Evolutionary conservation across 2,329 filamentous ascomycete genomes (phyloP).

Genomic region (Harringtonia aguacate): DNA sequence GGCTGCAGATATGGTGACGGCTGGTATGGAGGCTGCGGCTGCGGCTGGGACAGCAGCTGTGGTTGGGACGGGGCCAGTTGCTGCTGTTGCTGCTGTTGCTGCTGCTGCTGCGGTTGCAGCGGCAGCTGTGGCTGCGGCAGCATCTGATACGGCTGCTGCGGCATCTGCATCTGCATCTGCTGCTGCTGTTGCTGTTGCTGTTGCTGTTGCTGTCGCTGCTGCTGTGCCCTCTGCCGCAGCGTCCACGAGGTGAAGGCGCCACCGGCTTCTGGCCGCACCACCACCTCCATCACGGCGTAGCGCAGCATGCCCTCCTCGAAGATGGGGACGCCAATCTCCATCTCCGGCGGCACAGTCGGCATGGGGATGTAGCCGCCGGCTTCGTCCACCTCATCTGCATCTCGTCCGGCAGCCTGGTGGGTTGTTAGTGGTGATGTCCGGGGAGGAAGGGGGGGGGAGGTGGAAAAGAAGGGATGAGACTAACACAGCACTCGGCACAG

Average conservation of each 20-base stretch:
- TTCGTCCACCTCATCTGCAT: conserved; percentile 22
- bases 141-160: background rate
- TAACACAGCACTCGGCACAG: conserved; percentile 34
- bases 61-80: background rate
- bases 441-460: background rate
- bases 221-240: conserved; percentile 17
- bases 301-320: conserved; percentile 31
- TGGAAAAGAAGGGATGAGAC: conserved; percentile 9
- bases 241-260: conserved; percentile 22
- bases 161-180: background rate
- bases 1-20: too few species aligned
- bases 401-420: conserved; percentile 36
- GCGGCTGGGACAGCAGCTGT: too few species aligned
- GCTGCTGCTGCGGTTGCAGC: background rate
- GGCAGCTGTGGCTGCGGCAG: background rate
- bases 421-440: background rate
- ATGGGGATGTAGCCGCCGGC: background rate
- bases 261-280: conserved; percentile 24
- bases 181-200: background rate
- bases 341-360: conserved; percentile 2
- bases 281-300: conserved; percentile 36
- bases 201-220: background rate
- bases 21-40: too few species aligned
- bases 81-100: background rate
- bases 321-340: conserved; percentile 9